Base-by-base conservation (phyloP, 1,284 basidiomycete genomes). In the Megacollybia platyphylla region DNA sequence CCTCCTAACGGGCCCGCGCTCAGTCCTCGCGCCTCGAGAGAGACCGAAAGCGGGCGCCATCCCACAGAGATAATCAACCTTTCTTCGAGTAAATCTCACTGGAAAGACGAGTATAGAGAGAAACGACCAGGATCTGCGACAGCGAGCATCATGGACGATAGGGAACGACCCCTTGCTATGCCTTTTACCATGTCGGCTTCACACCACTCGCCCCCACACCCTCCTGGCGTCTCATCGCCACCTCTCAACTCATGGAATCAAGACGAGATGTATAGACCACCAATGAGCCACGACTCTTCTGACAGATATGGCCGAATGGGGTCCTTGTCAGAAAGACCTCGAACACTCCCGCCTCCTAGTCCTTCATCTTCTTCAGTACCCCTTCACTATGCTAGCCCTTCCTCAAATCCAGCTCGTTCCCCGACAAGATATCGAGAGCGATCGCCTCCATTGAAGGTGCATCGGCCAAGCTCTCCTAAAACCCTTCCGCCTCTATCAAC, bases 21-120 rank as follows among this genome's bases (percentile, higher is more conserved):
- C 28, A 52, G 51, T 46, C 51, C 49, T 26, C 39, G 46, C 4
- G 37, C 46, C 31, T 38, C 46, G 4, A 44, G 50, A 26, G 49
- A 43, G 10, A 35, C 9, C 11, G 43, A 41, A 28, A 36, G 37
- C n/a, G 40, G 43, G 3, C 32, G 38, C 9, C 44, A 42, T 11
- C 34, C 38, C 6, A 36, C 46, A n/a, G 50, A 48, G 43, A 36
- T 48, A 27, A 46, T 48, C 27, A 47, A 46, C 38, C 44, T 44
- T 32, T 37, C 39, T 13, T 46, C 48, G 18, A 36, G 38, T 8
- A 46, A 47, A 34, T 29, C 42, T 11, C 37, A 37, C 11, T 47
- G 48, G 40, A 50, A 44, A 17, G 39, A 48, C 11, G 46, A 46
- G 5, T 37, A 41, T 35, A 38, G 36, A 15, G 42, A 43, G 8